These are phyloP conservation scores for Protomyces gravidus DNA, from an alignment of 1,139 yeast genomes.

Conservation along the genomic window DNA sequence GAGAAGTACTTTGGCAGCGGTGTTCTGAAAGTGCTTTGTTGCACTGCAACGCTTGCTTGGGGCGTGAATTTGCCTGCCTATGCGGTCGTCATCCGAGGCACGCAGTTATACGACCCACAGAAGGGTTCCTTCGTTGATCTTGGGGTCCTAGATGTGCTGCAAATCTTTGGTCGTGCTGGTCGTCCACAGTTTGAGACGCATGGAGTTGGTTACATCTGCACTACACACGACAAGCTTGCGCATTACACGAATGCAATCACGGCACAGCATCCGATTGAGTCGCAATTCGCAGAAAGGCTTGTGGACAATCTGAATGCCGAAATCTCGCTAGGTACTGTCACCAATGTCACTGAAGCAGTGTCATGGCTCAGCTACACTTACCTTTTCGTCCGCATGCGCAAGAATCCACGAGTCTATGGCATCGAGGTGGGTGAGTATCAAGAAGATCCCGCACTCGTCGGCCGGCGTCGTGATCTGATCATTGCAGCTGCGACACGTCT, in stretches of 20 bases:
- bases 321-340: constrained; percentile 89
- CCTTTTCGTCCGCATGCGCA: constrained; percentile 87
- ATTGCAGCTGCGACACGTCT: constrained; percentile 73
- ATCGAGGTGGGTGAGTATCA: constrained; percentile 79
- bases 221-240: constrained; percentile 74
- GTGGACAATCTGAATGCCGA: constrained; percentile 95
- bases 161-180: constrained; percentile 98
- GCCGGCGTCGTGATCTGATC: constrained; percentile 69
- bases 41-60: constrained; percentile 99
- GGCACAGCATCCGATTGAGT: constrained; percentile 96
- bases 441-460: constrained; percentile 75
- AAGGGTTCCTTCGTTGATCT: constrained; percentile 91
- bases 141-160: constrained; percentile 94
- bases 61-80: constrained; percentile 99
- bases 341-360: constrained; percentile 89
- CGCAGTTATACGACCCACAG: constrained; percentile 90
- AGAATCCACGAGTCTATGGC: constrained; percentile 92
- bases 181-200: constrained; percentile 91
- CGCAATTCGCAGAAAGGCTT: constrained; percentile 67
- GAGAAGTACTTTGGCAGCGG: constrained; percentile 85
- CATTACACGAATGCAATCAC: constrained; percentile 82
- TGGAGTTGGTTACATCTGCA: constrained; percentile 89
- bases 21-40: constrained; percentile 80
- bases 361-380: constrained; percentile 97
- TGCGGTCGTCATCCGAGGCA: constrained; percentile 91